phyloP scores from a whole-genome alignment of 768 basidiomycete species.

The Lentinus brumalis region DNA sequence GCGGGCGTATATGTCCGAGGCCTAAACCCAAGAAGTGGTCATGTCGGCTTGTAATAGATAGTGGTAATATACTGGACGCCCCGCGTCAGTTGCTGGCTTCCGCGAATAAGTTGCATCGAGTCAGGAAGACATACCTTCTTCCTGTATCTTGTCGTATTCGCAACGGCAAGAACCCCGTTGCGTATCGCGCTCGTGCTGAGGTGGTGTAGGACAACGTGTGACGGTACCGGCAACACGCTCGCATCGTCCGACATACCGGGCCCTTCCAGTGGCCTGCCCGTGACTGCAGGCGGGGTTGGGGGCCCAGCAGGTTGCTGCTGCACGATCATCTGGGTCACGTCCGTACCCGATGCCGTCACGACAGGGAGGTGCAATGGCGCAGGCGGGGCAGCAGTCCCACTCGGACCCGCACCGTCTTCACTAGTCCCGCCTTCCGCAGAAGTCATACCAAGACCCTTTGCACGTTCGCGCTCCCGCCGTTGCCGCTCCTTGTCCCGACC shows the following conservation, averaged over 20 bases:
- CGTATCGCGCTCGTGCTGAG: constrained; percentile 93
- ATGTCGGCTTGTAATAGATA: constrained; percentile 79
- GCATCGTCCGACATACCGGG: constrained; percentile 77
- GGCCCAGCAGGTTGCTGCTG: constrained; percentile 20
- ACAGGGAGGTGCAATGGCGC: constrained; percentile 30
- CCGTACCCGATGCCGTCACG: constrained; percentile 35
- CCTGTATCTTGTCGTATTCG: constrained; percentile 87
- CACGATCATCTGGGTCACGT: constrained; percentile 25
- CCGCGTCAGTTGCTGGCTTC: constrained; percentile 14
- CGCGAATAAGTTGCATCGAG: not conserved
- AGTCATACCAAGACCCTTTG: constrained; percentile 29
- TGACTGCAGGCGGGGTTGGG: constrained; percentile 20
- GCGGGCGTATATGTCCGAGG: not conserved
- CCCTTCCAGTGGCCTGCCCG: constrained; percentile 15
- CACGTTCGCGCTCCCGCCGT: constrained; percentile 16
- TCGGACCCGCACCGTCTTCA: constrained; percentile 13
- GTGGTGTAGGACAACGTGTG: constrained; percentile 93
- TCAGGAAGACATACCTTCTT: constrained; percentile 67
- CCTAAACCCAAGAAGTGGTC: constrained; percentile 2
- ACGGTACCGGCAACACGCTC: constrained; percentile 88
- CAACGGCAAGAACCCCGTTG: constrained; percentile 92
- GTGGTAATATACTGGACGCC: constrained; percentile 74
- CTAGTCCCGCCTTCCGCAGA: constrained; percentile 7
- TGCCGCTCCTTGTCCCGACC: constrained; percentile 12
- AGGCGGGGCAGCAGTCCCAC: constrained; percentile 11